Percentiles rank a stretch among this genome's conserved stretches.
Conservation (phyloP, 2,329 filamentous ascomycete genomes). For the Graphium sp. region DNA sequence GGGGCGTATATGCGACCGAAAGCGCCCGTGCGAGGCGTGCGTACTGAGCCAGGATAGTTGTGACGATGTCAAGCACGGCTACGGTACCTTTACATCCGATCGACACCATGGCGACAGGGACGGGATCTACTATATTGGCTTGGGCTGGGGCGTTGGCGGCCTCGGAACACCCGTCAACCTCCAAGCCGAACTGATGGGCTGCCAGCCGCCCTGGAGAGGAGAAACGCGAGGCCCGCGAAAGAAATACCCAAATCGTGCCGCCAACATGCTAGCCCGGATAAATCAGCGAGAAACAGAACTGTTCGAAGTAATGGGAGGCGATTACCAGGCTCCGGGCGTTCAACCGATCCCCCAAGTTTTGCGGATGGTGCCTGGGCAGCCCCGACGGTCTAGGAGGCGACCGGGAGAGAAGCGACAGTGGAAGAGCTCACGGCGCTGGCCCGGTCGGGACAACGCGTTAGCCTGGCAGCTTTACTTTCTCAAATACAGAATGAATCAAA, state of each 20-base stretch:
- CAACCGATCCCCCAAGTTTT: not conserved
- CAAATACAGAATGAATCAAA: not conserved
- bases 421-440: too few species aligned
- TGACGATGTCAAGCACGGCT: conserved; percentile 2
- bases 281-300: not conserved
- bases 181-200: too few species aligned
- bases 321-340: not conserved
- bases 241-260: conserved; percentile 6
- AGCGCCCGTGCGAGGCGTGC: conserved; percentile 20
- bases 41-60: not conserved
- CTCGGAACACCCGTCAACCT: conserved; percentile 8
- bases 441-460: too few species aligned
- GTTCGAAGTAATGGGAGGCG: not conserved
- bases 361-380: not conserved
- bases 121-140: conserved; percentile 15
- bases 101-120: conserved; percentile 1
- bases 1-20: conserved; percentile 13
- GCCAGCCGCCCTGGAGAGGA: too few species aligned
- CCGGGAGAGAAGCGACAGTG: too few species aligned
- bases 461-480: not conserved
- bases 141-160: conserved; percentile 13
- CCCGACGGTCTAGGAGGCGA: not conserved
- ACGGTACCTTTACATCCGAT: conserved; percentile 7
- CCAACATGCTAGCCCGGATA: not conserved
- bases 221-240: too few species aligned